Evolutionary conservation across 2,329 filamentous ascomycete species (phyloP).

Genomic region (Ophiostoma novo-ulmi): DNA sequence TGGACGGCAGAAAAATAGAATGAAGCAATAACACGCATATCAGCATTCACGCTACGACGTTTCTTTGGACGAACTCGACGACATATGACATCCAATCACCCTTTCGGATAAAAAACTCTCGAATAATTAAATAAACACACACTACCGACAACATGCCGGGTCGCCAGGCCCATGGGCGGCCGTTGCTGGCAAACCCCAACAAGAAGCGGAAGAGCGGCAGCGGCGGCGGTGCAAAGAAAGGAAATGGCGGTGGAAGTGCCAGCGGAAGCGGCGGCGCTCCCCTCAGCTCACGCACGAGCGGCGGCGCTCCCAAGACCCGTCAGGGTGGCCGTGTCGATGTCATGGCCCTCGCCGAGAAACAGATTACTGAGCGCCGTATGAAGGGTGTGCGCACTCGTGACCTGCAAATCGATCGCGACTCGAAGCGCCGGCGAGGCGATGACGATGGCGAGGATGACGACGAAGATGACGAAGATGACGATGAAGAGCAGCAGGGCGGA

Average conservation of each 20-base stretch:
- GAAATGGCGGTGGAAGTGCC: conserved; percentile 27
- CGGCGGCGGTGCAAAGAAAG: conserved; percentile 30
- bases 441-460: conserved; percentile 45
- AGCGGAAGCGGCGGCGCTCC: conserved; percentile 1
- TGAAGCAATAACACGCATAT: neutral
- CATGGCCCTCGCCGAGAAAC: conserved; percentile 52
- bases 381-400: conserved; percentile 42
- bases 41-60: neutral
- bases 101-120: neutral
- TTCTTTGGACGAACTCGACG: neutral
- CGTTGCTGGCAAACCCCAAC: conserved; percentile 39
- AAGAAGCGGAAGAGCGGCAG: conserved; percentile 24
- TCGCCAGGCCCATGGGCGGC: conserved; percentile 54
- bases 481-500: conserved; percentile 58
- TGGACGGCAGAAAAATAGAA: conserved; percentile 12
- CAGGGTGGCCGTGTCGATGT: conserved; percentile 48
- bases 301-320: conserved; percentile 38
- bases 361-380: conserved; percentile 40
- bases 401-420: conserved; percentile 47
- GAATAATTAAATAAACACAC: neutral
- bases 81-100: neutral
- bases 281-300: neutral
- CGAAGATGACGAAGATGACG: conserved; percentile 57
- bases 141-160: conserved; percentile 45
- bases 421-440: conserved; percentile 41